Evolutionary conservation across 768 basidiomycete genomes (phyloP), one percentile per base, ranked within the genome.

Genomic region (Saitozyma sp.): DNA sequence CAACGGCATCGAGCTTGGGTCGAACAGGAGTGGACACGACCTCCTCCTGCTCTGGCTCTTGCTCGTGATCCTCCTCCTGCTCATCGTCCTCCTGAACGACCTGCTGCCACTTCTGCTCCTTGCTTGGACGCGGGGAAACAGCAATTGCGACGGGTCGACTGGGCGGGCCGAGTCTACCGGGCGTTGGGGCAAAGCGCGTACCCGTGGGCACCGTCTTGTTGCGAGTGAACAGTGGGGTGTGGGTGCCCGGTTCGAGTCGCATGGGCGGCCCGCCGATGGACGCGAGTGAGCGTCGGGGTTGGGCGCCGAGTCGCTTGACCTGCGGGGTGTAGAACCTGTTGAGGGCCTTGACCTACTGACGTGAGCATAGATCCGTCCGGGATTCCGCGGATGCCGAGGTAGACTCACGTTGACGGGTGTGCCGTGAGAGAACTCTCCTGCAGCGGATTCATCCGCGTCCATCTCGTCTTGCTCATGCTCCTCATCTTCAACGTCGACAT

Each of bases 321-420:
- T 78, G 76, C 51, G 76, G 76, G 3, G 76, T 78, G 58, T 65
- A 78, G 63, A 74, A 78, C 10, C 61, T 59, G 46, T 56, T 56
- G 8, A 70, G 17, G 1, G 61, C 10, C 50, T 50, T 57, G 56
- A 50, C 46, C 70, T 66, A 29, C 20, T 2, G 9, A 55, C 19
- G 52, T 54, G 42, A 54, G 45, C 17, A 19, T 9, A 49, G 19
- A 38, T 19, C 17, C n/a, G 16, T 3, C 13, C 2, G 29, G 29
- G 29, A 29, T 29, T 29, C 29, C 2, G 29, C 29, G 29, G 29
- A 5, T 29, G 29, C 29, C 29, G 29, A 29, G 29, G 29, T 29
- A 29, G 29, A 45, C 16, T 48, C 9, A 57, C 11, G 9, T 17
- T 19, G 42, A 48, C 45, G 45, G 45, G 45, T 6, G 45, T 46